Evolutionary conservation across 2,329 filamentous ascomycete species (phyloP), one percentile per base, ranked within the genome.

Genomic region (Colletotrichum brevisporum): DNA sequence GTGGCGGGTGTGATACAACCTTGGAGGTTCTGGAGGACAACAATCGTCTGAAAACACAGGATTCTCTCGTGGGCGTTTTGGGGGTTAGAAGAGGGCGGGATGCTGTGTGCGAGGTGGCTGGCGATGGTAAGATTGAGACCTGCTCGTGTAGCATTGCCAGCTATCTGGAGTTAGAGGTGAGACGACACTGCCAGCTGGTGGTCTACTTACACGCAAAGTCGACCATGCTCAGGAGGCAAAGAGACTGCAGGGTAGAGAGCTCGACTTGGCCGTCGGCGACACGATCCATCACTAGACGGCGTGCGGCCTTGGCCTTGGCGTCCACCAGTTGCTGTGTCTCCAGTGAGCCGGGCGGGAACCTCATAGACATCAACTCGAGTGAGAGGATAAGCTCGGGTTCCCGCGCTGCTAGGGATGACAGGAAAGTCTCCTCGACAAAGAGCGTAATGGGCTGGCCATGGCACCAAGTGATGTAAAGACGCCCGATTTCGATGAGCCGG

Each of bases 401-500:
- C 10, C 85, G 78, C 24, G 76, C 71, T 15, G 75, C 71, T 6
- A 86, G 73, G 45, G 77, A 82, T 6, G 75, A 69, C 9, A 85
- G 63, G 68, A 87, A 85, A 1, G 71, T 77, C 4, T 77, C 75
- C 12, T 78, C 72, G 18, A 81, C 76, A 58, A 88, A 87, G 0
- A 88, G 75, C 16, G 81, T 80, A 24, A 88, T 76, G 6, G 85
- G 84, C 58, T 88, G 85, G 26, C 80, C 83, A 60, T 87, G 83
- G 63, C 84, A 85, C 71, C 83, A 86, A 5, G 78, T 73, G 4
- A 86, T 71, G 71, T 86, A 88, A 2, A 61, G 24, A 10, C 64
- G 64, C 1, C 64, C 64, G 6, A 45, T 45, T 6, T 55, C 58
- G 10, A 45, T 45, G 8, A 63, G 52, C 4, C 18, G 24, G 21